Evolutionary conservation across 805 yeast species (phyloP).

Genomic region (Yamadazyma philogaea): DNA sequence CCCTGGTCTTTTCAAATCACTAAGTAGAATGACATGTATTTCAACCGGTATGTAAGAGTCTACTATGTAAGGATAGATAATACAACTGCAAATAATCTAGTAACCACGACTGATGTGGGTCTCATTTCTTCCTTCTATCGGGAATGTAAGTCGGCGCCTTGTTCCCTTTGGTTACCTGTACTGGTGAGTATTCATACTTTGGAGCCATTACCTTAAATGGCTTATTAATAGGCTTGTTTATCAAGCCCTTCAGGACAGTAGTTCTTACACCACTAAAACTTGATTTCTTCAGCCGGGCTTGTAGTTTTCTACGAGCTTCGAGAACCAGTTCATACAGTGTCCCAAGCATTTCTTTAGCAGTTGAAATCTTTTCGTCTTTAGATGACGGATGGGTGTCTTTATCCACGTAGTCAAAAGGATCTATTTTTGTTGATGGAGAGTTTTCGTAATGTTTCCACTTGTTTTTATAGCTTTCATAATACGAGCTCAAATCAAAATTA

Average conservation of each 20-base stretch:
- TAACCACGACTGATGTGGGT: background rate
- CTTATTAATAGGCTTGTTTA: background rate
- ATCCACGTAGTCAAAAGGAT: constrained; percentile 6
- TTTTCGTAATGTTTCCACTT: constrained; percentile 13
- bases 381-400: background rate
- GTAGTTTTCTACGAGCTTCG: constrained; percentile 6
- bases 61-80: background rate
- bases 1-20: constrained; percentile 87
- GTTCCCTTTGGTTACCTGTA: constrained; percentile 7
- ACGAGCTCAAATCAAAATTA: constrained; percentile 13
- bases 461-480: constrained; percentile 14
- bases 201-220: constrained; percentile 5
- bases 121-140: constrained; percentile 13
- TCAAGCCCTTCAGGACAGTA: constrained; percentile 1
- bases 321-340: constrained; percentile 6
- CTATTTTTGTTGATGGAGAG: constrained; percentile 1
- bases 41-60: background rate
- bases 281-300: background rate
- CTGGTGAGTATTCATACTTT: constrained; percentile 4
- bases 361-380: background rate
- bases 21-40: constrained; percentile 37
- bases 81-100: too few relatives aligned
- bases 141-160: constrained; percentile 37
- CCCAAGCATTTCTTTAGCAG: constrained; percentile 8
- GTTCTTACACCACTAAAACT: background rate